Evolutionary conservation across 768 basidiomycete species (phyloP).

Genomic region (Psilocybe subaeruginosa): DNA sequence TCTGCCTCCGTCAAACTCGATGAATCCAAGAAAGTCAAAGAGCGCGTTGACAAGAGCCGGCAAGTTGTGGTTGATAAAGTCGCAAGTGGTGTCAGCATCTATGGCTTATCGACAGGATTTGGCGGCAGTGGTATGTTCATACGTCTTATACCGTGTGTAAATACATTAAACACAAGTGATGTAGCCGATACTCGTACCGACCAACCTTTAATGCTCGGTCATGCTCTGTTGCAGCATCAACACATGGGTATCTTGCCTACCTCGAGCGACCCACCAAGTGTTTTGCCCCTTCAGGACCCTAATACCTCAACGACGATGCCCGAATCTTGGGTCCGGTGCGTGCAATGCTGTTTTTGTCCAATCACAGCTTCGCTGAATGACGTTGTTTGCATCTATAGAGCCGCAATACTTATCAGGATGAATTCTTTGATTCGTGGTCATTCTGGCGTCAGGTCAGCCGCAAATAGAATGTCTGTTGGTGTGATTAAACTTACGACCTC

Average conservation of each 20-base stretch:
- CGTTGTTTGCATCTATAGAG: constrained; percentile 38
- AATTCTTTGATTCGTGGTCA: constrained; percentile 84
- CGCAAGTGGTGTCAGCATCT: constrained; percentile 67
- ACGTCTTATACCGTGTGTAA: constrained; percentile 7
- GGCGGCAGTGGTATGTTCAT: constrained; percentile 64
- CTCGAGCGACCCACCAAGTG: constrained; percentile 44
- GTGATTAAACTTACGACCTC: not conserved
- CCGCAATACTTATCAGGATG: constrained; percentile 78
- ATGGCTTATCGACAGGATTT: constrained; percentile 82
- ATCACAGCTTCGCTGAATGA: no score
- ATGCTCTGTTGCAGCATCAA: constrained; percentile 75
- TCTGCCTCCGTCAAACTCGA: constrained; percentile 47
- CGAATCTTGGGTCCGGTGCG: constrained; percentile 78
- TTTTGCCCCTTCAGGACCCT: constrained; percentile 71
- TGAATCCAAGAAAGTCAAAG: constrained; percentile 40
- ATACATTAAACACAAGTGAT: not conserved
- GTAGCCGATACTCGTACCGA: constrained; percentile 77
- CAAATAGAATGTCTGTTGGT: not conserved
- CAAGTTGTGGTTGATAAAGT: constrained; percentile 73
- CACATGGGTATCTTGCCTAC: constrained; percentile 69
- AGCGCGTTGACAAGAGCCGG: constrained; percentile 63
- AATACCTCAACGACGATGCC: constrained; percentile 75
- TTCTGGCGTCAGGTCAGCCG: constrained; percentile 64
- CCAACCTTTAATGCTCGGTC: constrained; percentile 61
- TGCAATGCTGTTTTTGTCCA: not conserved